Evolutionary conservation across 2,329 filamentous ascomycete species (phyloP), one percentile per base, ranked within the genome.

Genomic region (Microdochium trichocladiopsis): DNA sequence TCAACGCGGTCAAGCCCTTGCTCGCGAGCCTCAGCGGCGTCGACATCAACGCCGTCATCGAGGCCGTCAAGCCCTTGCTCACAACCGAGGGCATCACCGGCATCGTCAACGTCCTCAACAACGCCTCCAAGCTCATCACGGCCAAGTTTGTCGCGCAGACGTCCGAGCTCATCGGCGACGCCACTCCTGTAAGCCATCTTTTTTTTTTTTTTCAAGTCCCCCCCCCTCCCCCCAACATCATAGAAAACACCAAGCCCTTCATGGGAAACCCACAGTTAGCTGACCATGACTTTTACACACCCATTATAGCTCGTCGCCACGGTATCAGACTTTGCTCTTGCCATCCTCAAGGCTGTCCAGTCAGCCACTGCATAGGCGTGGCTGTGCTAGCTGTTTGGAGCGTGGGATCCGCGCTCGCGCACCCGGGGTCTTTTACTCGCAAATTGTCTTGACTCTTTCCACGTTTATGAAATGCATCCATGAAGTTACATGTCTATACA

Each of bases 141-240:
- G 56, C 64, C 25, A 62, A 64, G 1, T 75, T 75, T 56, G 69
- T 75, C 6, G 62, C 65, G 21, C 69, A 75, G 55, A 72, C 71
- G 36, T 64, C 64, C 2, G 72, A 74, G 52, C 59, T 75, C 31
- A 74, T 74, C 57, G 68, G 65, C 24, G 69, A 73, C 52, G 70
- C 70, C 2, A 71, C 70, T 56, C 70, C 69, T 50, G 68, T 71
- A 69, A 63, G 67, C 56, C 45, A 21, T 41, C n/a, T n/a, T n/a
- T n/a, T n/a, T n/a, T n/a, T n/a, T n/a, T n/a, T n/a, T 28, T 11
- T 31, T 14, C 47, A 33, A 8, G 28, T 14, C 11, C 41, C 10
- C 6, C n/a, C n/a, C 36, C n/a, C n/a, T 18, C 36, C 36, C n/a
- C 36, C 36, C 36, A 41, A 5, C 6, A 6, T 12, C 36, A 25